Evolutionary conservation across 306 rosid species (phyloP), one percentile per base, ranked within the genome.

Genomic region (Vigna mungo): DNA sequence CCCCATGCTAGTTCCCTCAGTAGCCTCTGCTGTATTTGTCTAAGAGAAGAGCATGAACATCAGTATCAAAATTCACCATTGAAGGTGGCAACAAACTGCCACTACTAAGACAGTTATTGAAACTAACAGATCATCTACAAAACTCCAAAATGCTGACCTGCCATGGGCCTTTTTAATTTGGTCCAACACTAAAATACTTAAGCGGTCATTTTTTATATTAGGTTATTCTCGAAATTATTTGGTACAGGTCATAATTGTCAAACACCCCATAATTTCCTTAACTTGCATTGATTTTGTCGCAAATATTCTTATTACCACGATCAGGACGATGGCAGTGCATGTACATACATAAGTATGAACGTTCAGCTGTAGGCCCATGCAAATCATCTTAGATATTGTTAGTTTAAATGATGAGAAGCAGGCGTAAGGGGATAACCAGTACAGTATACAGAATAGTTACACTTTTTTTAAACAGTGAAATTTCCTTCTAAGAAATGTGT

Each of bases 1-100:
- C 74, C 87, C 95, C 32, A 60, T 46, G 80, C 90, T 81, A 11
- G 83, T 53, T 55, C 66, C 80, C 30, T 84, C 94, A 18, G 83
- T 54, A 65, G 86, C 47, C 72, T 92, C 97, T 72, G 85, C 89
- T n/a, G 89, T 75, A 76, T 85, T 91, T 72, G 91, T 78, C 99
- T 95, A 81, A 36, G 67, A 48, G 4, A 67, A 39, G 78, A 66
- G 23, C 60, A 77, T 55, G 62, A 77, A 16, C 56, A 77, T 71
- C 76, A 87, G 79, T 49, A 77, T 68, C 72, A 78, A 41, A 37
- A 39, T 54, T 74, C 68, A 74, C 62, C 72, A 68, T 30, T 32
- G 46, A 81, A 49, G 53, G 18, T 75, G 17, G 69, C 56, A 52
- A 58, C 62, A 79, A 69, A 70, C 52, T 54, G 58, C 72, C 81